These are phyloP conservation scores for Pseudonectria foliicola DNA, from an alignment of 2,329 filamentous ascomycete genomes.

Conservation along the genomic window DNA sequence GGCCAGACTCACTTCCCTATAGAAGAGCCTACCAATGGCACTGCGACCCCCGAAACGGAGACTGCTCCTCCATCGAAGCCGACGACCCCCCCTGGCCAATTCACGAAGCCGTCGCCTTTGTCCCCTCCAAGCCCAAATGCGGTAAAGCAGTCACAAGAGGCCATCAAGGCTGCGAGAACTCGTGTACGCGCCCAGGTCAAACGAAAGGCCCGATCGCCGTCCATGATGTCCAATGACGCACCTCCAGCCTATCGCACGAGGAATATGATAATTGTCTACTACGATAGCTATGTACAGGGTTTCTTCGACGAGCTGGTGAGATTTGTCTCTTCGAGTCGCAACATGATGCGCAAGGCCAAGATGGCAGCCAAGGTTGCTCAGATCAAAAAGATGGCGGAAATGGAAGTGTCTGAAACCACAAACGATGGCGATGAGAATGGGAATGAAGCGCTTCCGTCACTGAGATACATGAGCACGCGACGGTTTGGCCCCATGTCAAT, in stretches of 20 bases:
- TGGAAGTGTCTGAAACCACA: slow-evolving; percentile 47
- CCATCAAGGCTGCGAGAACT: slow-evolving; percentile 33
- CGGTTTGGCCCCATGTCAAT: slow-evolving; percentile 25
- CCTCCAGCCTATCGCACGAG: slow-evolving; percentile 58
- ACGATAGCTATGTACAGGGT: slow-evolving; percentile 79
- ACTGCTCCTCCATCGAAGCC: slow-evolving; percentile 9
- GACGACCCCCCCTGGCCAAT: slow-evolving; percentile 18
- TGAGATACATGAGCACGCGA: slow-evolving; percentile 33
- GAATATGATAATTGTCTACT: slow-evolving; percentile 80
- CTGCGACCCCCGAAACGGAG: slow-evolving; percentile 11
- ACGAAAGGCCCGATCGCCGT: slow-evolving; percentile 45
- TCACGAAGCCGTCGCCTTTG: slow-evolving; percentile 13
- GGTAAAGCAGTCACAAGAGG: slow-evolving; percentile 35
- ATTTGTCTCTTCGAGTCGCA: slow-evolving; percentile 71
- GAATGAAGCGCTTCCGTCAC: slow-evolving; percentile 29
- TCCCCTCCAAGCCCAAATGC: slow-evolving; percentile 15
- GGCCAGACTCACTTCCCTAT: slow-evolving; percentile 19
- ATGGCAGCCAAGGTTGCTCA: slow-evolving; percentile 70
- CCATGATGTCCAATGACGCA: slow-evolving; percentile 43
- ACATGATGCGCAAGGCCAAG: slow-evolving; percentile 80
- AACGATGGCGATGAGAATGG: slow-evolving; percentile 29
- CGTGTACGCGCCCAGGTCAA: slow-evolving; percentile 40
- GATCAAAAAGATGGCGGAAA: slow-evolving; percentile 52
- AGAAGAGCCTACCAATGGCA: slow-evolving; percentile 9
- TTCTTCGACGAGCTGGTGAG: slow-evolving; percentile 78